These are phyloP conservation scores for Exophiala sp. DNA, from an alignment of 2,329 filamentous ascomycete species.

Conservation along the genomic window DNA sequence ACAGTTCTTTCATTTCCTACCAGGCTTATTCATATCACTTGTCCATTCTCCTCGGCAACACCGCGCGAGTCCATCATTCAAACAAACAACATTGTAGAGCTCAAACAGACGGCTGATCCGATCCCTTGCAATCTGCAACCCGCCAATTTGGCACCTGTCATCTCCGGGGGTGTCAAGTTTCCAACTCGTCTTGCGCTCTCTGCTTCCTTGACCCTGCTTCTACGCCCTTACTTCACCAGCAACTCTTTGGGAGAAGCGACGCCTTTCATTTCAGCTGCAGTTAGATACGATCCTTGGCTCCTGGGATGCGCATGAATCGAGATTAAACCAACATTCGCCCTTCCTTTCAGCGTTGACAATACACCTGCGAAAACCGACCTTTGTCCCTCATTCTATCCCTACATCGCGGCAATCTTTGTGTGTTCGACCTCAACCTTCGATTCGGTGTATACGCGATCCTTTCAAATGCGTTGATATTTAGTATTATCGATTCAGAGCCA, in stretches of 20 bases:
- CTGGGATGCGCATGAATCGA: not conserved
- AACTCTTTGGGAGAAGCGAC: not conserved
- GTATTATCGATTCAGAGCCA: not conserved
- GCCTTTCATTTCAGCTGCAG: not conserved
- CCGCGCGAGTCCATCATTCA: no score
- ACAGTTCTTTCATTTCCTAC: no score
- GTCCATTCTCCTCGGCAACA: no score
- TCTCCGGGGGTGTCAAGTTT: not conserved
- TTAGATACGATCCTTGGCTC: not conserved
- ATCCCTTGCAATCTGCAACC: conserved; percentile 3
- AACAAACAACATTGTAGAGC: no score
- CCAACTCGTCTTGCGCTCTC: not conserved
- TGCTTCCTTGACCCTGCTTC: not conserved
- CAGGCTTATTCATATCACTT: no score
- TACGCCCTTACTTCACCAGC: not conserved
- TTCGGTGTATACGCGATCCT: not conserved
- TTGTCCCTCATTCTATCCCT: not conserved
- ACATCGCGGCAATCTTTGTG: not conserved
- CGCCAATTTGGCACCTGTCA: conserved; percentile 4
- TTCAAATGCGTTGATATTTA: not conserved
- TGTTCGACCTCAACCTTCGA: not conserved
- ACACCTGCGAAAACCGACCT: not conserved
- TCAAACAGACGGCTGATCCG: not conserved
- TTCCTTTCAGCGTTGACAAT: not conserved
- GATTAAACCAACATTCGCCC: not conserved